Percentiles rank a stretch among this genome's conserved stretches.
These are phyloP conservation scores for Hypsizygus marmoreus DNA, from an alignment of 768 basidiomycete genomes.

Conservation along the genomic window DNA sequence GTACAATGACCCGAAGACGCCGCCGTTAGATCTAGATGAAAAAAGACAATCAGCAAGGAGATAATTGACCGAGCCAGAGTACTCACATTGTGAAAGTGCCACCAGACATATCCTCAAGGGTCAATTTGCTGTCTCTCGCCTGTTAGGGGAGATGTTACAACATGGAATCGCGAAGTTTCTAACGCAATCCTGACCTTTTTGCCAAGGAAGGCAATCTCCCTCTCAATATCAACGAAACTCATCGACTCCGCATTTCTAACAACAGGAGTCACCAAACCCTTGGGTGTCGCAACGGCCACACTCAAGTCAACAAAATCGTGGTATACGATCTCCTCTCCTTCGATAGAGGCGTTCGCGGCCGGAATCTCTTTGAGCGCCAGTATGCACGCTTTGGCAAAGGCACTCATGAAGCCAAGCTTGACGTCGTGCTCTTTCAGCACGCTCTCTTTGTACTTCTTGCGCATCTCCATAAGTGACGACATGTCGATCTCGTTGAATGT, in stretches of 20 bases:
- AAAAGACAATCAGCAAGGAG: constrained; percentile 1
- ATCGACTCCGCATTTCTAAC: constrained; percentile 87
- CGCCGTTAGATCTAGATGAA: constrained; percentile 84
- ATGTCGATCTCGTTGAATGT: constrained; percentile 99
- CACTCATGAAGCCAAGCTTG: constrained; percentile 98
- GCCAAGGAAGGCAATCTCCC: constrained; percentile 86
- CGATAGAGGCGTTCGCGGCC: constrained; percentile 91
- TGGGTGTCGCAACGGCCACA: constrained; percentile 96
- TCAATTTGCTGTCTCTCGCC: constrained; percentile 90
- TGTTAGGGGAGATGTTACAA: constrained; percentile 20
- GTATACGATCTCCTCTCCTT: constrained; percentile 93
- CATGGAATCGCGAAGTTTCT: background rate
- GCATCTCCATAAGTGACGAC: constrained; percentile 92
- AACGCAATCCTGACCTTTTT: constrained; percentile 63
- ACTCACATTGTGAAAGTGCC: constrained; percentile 98
- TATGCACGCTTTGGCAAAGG: constrained; percentile 85
- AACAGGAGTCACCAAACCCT: constrained; percentile 95
- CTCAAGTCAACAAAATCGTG: constrained; percentile 90
- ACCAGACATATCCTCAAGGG: constrained; percentile 98
- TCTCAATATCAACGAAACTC: constrained; percentile 90
- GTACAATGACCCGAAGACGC: constrained; percentile 95
- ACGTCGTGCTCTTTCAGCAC: constrained; percentile 90
- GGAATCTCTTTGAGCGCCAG: constrained; percentile 92
- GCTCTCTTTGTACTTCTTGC: constrained; percentile 90
- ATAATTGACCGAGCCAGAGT: background rate